Evolutionary conservation across 768 basidiomycete species (phyloP).

Genomic region (Leccinum disarticulatum): DNA sequence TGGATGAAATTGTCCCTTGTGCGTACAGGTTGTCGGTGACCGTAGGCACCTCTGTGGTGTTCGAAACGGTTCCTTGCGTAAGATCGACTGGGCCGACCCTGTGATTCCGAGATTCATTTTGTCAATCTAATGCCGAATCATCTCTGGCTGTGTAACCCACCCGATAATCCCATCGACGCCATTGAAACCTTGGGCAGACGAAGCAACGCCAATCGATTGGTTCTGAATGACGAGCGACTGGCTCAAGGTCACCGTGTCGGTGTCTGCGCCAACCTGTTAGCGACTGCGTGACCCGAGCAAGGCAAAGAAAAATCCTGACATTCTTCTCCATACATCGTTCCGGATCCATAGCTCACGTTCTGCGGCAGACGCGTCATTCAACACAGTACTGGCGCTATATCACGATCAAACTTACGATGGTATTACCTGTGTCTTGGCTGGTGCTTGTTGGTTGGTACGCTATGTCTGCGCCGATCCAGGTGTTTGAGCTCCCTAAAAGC

Average conservation of each 20-base stretch:
- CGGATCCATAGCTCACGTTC: slow-evolving; percentile 58
- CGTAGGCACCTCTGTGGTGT: slow-evolving; percentile 41
- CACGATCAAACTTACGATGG: slow-evolving; percentile 31
- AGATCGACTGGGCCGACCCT: slow-evolving; percentile 54
- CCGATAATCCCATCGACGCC: slow-evolving; percentile 56
- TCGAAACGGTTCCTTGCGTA: slow-evolving; percentile 43
- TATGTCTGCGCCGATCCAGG: slow-evolving; percentile 55
- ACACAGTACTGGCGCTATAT: not conserved
- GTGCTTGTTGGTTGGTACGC: slow-evolving; percentile 47
- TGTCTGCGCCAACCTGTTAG: slow-evolving; percentile 33
- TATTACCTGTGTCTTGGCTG: slow-evolving; percentile 40
- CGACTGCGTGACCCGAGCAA: not conserved
- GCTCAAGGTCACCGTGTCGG: slow-evolving; percentile 46
- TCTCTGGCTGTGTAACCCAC: slow-evolving; percentile 17
- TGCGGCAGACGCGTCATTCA: slow-evolving; percentile 13
- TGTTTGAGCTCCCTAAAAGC: slow-evolving; percentile 44
- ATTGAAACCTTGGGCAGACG: slow-evolving; percentile 40
- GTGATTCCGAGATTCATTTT: not conserved
- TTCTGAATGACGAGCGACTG: slow-evolving; percentile 42
- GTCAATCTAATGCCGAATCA: not conserved
- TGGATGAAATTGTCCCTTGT: slow-evolving; percentile 44
- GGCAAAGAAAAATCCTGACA: slow-evolving; percentile 31
- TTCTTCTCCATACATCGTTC: slow-evolving; percentile 52
- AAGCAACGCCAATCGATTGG: slow-evolving; percentile 50
- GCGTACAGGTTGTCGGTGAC: slow-evolving; percentile 57